These are phyloP conservation scores for Microbotryum violaceum DNA, from an alignment of 1,284 basidiomycete genomes.

Conservation along the genomic window DNA sequence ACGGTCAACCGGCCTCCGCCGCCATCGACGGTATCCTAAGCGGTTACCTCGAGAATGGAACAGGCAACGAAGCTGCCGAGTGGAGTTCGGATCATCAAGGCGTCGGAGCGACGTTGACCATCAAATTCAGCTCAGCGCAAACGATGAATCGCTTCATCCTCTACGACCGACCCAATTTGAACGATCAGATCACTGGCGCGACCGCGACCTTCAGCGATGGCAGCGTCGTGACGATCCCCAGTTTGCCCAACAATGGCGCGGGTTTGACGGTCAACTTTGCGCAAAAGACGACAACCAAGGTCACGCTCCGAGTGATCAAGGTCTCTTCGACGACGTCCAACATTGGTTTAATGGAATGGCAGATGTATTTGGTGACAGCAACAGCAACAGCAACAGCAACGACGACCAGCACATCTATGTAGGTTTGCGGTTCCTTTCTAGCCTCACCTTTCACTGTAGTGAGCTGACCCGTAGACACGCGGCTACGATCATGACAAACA, in stretches of 20 bases:
- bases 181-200: neutral
- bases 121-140: too few relatives aligned
- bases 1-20: neutral
- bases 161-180: conserved; percentile 3
- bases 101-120: conserved; percentile 17
- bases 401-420: too few relatives aligned
- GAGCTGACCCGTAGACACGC: too few relatives aligned
- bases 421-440: neutral
- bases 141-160: neutral
- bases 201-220: conserved; percentile 1
- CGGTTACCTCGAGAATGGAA: conserved; percentile 14
- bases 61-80: conserved; percentile 21
- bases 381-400: too few relatives aligned
- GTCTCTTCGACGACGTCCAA: neutral
- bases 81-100: conserved; percentile 21
- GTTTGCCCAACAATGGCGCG: neutral
- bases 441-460: neutral
- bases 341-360: conserved; percentile 18
- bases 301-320: too few relatives aligned
- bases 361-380: conserved; percentile 6
- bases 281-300: too few relatives aligned
- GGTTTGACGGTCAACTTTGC: neutral
- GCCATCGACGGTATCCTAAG: conserved; percentile 14
- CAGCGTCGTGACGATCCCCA: neutral
- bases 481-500: too few relatives aligned